Evolutionary conservation across 768 basidiomycete species (phyloP).

Genomic region (Phanerochaete carnosa): DNA sequence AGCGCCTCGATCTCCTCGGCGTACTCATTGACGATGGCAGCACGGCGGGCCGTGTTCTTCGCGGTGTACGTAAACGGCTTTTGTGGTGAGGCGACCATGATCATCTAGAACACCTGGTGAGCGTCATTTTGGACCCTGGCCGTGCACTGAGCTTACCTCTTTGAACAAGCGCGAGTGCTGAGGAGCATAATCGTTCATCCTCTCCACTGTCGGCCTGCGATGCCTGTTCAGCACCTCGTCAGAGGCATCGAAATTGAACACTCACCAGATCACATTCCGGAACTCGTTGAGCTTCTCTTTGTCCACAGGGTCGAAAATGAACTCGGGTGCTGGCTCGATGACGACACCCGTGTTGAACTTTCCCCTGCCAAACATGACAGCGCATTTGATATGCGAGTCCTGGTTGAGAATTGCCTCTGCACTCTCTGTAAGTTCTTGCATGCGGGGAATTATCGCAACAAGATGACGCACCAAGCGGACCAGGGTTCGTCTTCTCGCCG

Average conservation of each 20-base stretch:
- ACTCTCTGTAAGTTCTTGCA: neutral
- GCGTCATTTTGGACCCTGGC: neutral
- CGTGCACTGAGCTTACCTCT: slow-evolving; percentile 27
- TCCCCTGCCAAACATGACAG: slow-evolving; percentile 33
- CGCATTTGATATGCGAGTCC: slow-evolving; percentile 26
- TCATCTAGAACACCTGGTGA: slow-evolving; percentile 34
- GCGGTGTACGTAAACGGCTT: slow-evolving; percentile 42
- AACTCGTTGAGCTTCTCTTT: slow-evolving; percentile 21
- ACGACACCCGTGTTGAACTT: slow-evolving; percentile 30
- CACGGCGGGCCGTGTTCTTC: slow-evolving; percentile 37
- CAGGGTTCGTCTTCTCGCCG: slow-evolving; percentile 33
- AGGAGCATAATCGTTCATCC: slow-evolving; percentile 40
- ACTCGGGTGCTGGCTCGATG: slow-evolving; percentile 27
- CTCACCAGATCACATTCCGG: slow-evolving; percentile 20
- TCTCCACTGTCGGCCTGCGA: slow-evolving; percentile 31
- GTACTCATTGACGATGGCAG: slow-evolving; percentile 33
- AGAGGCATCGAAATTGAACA: neutral
- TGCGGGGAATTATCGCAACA: neutral
- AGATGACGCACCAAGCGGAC: slow-evolving; percentile 23
- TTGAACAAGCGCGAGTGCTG: slow-evolving; percentile 45
- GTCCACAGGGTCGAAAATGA: slow-evolving; percentile 23
- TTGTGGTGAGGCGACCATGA: slow-evolving; percentile 34
- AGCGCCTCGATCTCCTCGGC: slow-evolving; percentile 36
- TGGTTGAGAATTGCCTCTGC: slow-evolving; percentile 37
- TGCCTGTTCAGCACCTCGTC: too few species aligned